Conservation (phyloP, 805 yeast species). For the Barnettozyma sp. region DNA sequence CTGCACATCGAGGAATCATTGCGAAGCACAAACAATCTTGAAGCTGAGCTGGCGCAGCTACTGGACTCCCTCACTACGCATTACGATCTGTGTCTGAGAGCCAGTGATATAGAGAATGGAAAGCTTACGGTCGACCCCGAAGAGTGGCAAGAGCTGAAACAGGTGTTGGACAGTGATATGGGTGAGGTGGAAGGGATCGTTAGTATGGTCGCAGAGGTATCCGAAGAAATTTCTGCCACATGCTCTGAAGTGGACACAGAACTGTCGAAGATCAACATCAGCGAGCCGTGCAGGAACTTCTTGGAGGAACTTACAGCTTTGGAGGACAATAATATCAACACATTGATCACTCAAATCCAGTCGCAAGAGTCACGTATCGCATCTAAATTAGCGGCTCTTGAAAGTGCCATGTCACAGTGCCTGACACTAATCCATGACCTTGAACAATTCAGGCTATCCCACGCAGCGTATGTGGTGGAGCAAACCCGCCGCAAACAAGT, state of each 20-base stretch:
- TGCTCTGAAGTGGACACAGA: constrained; percentile 25
- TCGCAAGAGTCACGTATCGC: constrained; percentile 7
- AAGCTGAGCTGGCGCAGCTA: constrained; percentile 62
- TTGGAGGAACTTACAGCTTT: constrained; percentile 18
- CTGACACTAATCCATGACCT: constrained; percentile 1
- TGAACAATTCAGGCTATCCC: constrained; percentile 42
- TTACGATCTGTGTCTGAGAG: constrained; percentile 68
- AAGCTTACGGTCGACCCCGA: constrained; percentile 24
- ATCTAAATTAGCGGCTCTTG: constrained; percentile 4
- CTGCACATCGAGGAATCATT: constrained; percentile 20
- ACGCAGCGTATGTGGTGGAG: constrained; percentile 46
- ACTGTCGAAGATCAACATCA: constrained; percentile 25
- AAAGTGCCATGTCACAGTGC: neutral
- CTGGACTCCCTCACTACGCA: constrained; percentile 71
- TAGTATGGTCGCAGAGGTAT: constrained; percentile 36
- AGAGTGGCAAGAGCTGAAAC: constrained; percentile 34
- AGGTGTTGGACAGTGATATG: constrained; percentile 46
- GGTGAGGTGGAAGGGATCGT: constrained; percentile 52
- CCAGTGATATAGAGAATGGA: constrained; percentile 30
- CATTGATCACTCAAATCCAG: neutral
- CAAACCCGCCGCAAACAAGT: constrained; percentile 41
- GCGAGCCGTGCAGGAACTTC: constrained; percentile 20
- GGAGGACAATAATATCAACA: constrained; percentile 16
- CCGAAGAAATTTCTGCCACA: constrained; percentile 23
- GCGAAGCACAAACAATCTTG: constrained; percentile 42